Evolutionary conservation across 2,329 filamentous ascomycete species (phyloP).

Genomic region (Verticillium nubilum): DNA sequence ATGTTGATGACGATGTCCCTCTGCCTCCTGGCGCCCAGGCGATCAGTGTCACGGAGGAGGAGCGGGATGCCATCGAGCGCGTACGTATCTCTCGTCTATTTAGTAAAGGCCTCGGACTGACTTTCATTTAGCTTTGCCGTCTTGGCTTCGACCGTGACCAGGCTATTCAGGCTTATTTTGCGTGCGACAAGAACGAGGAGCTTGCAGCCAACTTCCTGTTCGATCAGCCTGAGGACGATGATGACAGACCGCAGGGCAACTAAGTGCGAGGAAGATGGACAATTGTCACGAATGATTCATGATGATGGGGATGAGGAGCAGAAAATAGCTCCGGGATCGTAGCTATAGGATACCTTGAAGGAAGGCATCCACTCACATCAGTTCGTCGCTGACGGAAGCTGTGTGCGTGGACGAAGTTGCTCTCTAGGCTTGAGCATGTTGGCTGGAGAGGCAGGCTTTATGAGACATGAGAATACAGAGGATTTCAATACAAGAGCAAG

Average conservation of each 20-base stretch:
- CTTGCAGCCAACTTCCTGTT: conserved; percentile 97
- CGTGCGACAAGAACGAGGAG: conserved; percentile 99
- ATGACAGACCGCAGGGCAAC: conserved; percentile 21
- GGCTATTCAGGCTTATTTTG: conserved; percentile 97
- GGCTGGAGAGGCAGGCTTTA: neutral
- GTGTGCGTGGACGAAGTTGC: neutral
- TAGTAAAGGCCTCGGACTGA: neutral
- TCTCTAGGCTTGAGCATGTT: neutral
- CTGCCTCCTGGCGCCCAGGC: conserved; percentile 84
- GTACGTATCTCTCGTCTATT: conserved; percentile 41
- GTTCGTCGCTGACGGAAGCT: neutral
- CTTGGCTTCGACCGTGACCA: conserved; percentile 90
- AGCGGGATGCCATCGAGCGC: conserved; percentile 93
- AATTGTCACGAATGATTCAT: neutral
- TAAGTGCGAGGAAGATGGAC: neutral
- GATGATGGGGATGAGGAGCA: neutral
- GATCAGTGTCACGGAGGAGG: conserved; percentile 90
- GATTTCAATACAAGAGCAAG: neutral
- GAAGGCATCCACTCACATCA: neutral
- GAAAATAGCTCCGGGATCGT: neutral
- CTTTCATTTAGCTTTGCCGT: conserved; percentile 67
- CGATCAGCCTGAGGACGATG: conserved; percentile 87
- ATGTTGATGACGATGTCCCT: conserved; percentile 75
- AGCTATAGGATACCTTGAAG: neutral
- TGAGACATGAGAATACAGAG: neutral